Percentiles rank a stretch among this genome's conserved stretches.
Conservation (phyloP, 2,329 filamentous ascomycete genomes). For the Talaromyces sp. region DNA sequence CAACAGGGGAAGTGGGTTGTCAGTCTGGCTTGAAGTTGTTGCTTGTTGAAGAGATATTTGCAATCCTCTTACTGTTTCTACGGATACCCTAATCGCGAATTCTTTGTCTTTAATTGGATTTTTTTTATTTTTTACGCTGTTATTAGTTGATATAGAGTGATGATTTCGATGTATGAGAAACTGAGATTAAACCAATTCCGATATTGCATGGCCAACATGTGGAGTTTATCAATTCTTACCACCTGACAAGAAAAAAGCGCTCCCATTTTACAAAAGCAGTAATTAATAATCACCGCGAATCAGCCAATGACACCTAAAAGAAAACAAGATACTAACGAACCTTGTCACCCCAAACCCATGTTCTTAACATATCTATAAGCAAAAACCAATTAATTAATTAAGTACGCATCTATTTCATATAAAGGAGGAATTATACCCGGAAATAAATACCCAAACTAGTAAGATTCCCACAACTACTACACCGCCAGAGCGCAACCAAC, state of each 20-base stretch:
- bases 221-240: not conserved
- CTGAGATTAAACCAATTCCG: not conserved
- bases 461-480: not conserved
- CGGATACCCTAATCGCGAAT: not conserved
- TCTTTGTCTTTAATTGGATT: slow-evolving; percentile 16
- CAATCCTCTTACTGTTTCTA: not conserved
- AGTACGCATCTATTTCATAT: not conserved
- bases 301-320: not conserved
- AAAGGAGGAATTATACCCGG: not conserved
- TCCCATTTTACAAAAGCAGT: not conserved
- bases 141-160: not conserved
- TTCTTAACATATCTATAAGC: not conserved
- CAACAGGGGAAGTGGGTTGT: not conserved
- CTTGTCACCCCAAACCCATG: not conserved
- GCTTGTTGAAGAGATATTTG: not conserved
- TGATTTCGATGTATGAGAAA: not conserved
- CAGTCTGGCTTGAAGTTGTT: not conserved
- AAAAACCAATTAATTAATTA: not conserved
- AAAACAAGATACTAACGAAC: not conserved
- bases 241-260: not conserved
- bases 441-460: not conserved
- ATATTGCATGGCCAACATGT: not conserved
- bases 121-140: slow-evolving; percentile 14
- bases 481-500: not conserved
- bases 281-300: not conserved